Evolutionary conservation across 2,329 filamentous ascomycete genomes (phyloP).

Genomic region (Coniochaeta sp.): DNA sequence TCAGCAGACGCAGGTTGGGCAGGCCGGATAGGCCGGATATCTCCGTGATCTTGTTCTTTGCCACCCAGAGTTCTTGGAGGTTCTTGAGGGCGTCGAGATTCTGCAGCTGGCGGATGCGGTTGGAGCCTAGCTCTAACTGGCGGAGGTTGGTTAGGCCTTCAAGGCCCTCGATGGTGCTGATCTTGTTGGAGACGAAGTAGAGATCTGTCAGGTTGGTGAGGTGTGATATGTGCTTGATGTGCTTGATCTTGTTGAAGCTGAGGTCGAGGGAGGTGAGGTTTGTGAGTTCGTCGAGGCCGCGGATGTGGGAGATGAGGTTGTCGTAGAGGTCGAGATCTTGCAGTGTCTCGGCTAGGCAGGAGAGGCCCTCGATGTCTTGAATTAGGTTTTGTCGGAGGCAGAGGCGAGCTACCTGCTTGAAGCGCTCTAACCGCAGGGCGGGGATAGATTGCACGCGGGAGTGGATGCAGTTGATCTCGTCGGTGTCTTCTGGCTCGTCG

Average conservation of each 20-base stretch:
- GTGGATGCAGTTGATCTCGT: slow-evolving; percentile 89
- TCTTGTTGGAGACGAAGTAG: slow-evolving; percentile 93
- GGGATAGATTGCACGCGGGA: slow-evolving; percentile 73
- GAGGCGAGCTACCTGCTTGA: slow-evolving; percentile 65
- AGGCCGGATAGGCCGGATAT: slow-evolving; percentile 70
- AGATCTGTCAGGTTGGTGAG: slow-evolving; percentile 73
- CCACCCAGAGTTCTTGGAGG: slow-evolving; percentile 87
- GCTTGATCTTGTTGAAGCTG: slow-evolving; percentile 98
- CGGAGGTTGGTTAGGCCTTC: slow-evolving; percentile 66
- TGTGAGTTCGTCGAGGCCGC: slow-evolving; percentile 69
- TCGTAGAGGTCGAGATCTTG: slow-evolving; percentile 92
- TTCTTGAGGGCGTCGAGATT: slow-evolving; percentile 71
- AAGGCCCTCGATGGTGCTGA: slow-evolving; percentile 77
- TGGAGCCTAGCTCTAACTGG: slow-evolving; percentile 86
- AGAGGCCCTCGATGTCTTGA: slow-evolving; percentile 68
- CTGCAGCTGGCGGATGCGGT: slow-evolving; percentile 81
- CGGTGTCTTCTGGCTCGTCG: slow-evolving; percentile 49
- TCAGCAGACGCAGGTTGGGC: slow-evolving; percentile 75
- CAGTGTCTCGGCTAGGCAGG: slow-evolving; percentile 56
- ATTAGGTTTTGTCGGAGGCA: slow-evolving; percentile 93
- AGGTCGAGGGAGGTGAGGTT: slow-evolving; percentile 77
- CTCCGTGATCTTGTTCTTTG: slow-evolving; percentile 91
- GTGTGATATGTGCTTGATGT: slow-evolving; percentile 83
- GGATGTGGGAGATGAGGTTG: slow-evolving; percentile 84
- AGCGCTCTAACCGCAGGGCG: slow-evolving; percentile 74